These are phyloP conservation scores for Mentha longifolia DNA, from an alignment of 257 asterid species.

Conservation along the genomic window DNA sequence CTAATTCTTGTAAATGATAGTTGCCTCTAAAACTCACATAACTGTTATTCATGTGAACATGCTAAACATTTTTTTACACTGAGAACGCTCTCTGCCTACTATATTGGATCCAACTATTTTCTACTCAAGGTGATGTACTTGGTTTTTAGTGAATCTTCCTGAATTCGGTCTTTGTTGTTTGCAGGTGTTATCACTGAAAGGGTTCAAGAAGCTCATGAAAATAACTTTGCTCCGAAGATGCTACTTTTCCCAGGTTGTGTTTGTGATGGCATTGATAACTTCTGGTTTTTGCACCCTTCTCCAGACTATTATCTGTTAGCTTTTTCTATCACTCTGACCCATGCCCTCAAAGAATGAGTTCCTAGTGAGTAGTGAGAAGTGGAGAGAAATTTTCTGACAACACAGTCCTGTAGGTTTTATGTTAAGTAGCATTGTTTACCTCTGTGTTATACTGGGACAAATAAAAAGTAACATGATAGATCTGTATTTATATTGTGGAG, in stretches of 20 bases:
- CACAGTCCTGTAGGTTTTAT: not conserved
- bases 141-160: slow-evolving; percentile 16
- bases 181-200: slow-evolving; percentile 83
- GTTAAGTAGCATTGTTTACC: not conserved
- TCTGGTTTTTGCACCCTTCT: slow-evolving; percentile 25
- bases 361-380: slow-evolving; percentile 15
- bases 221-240: slow-evolving; percentile 73
- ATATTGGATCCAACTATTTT: slow-evolving; percentile 1
- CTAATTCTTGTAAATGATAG: not conserved
- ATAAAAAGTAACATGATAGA: not conserved
- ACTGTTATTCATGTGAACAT: slow-evolving; percentile 1
- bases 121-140: slow-evolving; percentile 1
- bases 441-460: not conserved
- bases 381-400: not conserved
- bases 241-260: slow-evolving; percentile 86
- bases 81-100: slow-evolving; percentile 22
- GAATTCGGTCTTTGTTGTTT: slow-evolving; percentile 29
- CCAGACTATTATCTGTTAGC: slow-evolving; percentile 19
- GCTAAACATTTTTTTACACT: not conserved
- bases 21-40: slow-evolving; percentile 12
- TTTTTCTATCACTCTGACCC: not conserved
- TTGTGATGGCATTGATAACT: slow-evolving; percentile 22
- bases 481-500: not conserved
- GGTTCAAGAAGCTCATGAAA: slow-evolving; percentile 75
- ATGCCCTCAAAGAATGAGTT: slow-evolving; percentile 19